Base-by-base conservation (phyloP, 1,284 basidiomycete genomes). In the Mycena citricolor region DNA sequence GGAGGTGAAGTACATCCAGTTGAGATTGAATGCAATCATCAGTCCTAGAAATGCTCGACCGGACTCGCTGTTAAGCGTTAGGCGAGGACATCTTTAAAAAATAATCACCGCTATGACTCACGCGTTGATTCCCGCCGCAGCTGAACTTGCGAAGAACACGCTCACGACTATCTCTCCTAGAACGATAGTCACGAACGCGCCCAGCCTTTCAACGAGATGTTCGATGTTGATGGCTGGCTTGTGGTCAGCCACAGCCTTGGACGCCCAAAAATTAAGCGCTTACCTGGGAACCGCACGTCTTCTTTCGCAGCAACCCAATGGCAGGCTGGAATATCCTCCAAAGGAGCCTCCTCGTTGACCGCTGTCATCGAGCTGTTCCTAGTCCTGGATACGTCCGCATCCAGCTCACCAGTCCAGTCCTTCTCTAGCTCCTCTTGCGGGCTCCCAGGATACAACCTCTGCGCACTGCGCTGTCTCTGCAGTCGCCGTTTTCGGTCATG, bases 21-120 rank as follows among this genome's bases (percentile, higher is more conserved):
- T 65, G 23, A 69, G 41, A 8, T 64, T 63, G 61, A 67, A 70
- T 1, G 67, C 68, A 5, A 66, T 56, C 55, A 70, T 64, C 26
- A 70, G 59, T 7, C 64, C 61, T 10, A 67, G 47, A 3, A 60
- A 51, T 0, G 67, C 61, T 24, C 61, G 61, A 2, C 65, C 66
- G 31, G 58, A 68, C 45, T 57, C 60, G 23, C 58, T 61, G 44
- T 20, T 10, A 14, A 31, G 11, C 29, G 16, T 37, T 35, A n/a
- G n/a, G n/a, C n/a, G n/a, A n/a, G n/a, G n/a, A n/a, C n/a, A n/a
- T n/a, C n/a, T n/a, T n/a, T n/a, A n/a, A n/a, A n/a, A n/a, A n/a
- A n/a, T 17, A 13, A 8, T 12, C 16, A 13, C 10, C 19, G 2
- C 7, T 8, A 13, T n/a, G 19, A 26, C 54, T 23, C 46, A 60